Base-by-base conservation (phyloP, 208 protist species). In the Wallacemonas sp. region DNA sequence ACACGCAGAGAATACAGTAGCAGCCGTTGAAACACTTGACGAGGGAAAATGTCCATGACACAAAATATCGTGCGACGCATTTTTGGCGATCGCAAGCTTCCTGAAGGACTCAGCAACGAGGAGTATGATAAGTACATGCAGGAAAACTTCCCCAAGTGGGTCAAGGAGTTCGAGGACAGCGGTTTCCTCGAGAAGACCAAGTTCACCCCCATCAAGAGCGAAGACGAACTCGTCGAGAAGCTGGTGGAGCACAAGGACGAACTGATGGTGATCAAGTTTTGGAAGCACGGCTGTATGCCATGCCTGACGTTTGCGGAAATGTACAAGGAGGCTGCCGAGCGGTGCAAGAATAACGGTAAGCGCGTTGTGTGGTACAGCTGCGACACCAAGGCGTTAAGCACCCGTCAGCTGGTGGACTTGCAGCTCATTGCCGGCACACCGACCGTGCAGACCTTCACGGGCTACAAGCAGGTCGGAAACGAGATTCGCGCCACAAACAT, bases 241-340 rank as follows among this genome's bases (percentile, higher is more conserved):
- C 80, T 97, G 20, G 71, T 86, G 62, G 73, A 95, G 73, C 89
- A 97, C 77, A 84, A 87, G 61, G 63, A 94, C 66, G 89, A 97
- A 57, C 63, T 97, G 25, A 79, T 97, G 75, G 89, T 97, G 39
- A 81, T 97, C 61, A 97, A 97, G 65, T 97, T 82, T 63, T 97
- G 93, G 91, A 97, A 97, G 70, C 87, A 94, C 54, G 84, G 89
- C 36, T 97, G 93, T 72, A 90, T 97, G 67, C 93, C 93, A 14
- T 97, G 93, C 72, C 63, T 96, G 20, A 82, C 89, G 1, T 85
- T 95, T 25, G 89, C 93, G 1, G 91, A 97, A 70, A 97, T 96
- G 93, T 95, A 93, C 76, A 97, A 97, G 73, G 76, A 81, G 49
- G 87, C 78, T 26, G 65, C 85, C 11, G 75, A 84, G 78, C 50